Base-by-base conservation (phyloP, 331 rosid genomes). In the Stylosanthes scabra region DNA sequence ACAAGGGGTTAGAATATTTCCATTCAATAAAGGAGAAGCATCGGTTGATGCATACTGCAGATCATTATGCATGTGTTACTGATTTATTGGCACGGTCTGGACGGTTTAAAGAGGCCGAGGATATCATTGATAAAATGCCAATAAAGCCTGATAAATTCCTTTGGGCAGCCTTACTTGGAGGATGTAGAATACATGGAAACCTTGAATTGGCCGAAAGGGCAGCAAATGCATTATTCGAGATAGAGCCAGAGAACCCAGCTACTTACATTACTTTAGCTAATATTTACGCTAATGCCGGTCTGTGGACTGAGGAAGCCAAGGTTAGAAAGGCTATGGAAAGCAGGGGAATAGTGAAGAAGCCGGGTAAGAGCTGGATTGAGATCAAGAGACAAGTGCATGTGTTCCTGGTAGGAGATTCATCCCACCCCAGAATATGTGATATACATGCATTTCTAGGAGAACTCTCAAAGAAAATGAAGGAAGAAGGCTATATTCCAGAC, bases 321-420 rank as follows among this genome's bases (percentile, higher is more conserved):
- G 78, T 91, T 37, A 87, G 90, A 67, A 83, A 81, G 65, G 62
- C 63, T 31, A 89, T 87, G 96, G 86, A 83, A n/a, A 80, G 59
- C 44, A 75, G 73, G 51, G 83, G 90, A 72, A 78, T 83, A 42
- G 78, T 78, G 75, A 87, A 83, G 84, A 76, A 75, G 70, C 93
- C 90, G 11, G 90, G 97, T 25, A 79, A 75, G 84, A 89, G 97
- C 64, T 89, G 97, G 96, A 81, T 86, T 45, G 89, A 89, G 85
- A 76, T 89, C 55, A 81, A 81, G 82, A 87, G 83, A 66, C 82
- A 78, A 71, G 80, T 75, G 8, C 90, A 87, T 57, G 88, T 76
- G n/a, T 91, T 89, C 63, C 39, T 81, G 8, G 89, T 78, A 52
- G 93, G 90, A 25, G 93, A 87, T 65, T 40, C 44, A 56, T 89